Percentiles rank a stretch among this genome's conserved stretches.
phyloP scores from a whole-genome alignment of 108 stramenopile genomes.

The Cyclotella cryptica region DNA sequence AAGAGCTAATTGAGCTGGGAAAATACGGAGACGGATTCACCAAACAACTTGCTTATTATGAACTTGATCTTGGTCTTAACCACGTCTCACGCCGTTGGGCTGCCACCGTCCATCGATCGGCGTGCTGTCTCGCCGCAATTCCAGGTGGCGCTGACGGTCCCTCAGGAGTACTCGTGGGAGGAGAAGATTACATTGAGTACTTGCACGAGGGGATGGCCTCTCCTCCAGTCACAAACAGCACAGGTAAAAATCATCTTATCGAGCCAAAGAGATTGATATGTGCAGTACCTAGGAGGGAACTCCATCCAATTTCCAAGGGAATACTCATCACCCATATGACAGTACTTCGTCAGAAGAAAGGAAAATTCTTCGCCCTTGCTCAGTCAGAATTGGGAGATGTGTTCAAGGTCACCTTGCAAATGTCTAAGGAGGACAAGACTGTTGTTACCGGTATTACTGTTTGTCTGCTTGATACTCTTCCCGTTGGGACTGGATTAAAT shows the following conservation, averaged over 20 bases:
- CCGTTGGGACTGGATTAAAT: constrained; percentile 85
- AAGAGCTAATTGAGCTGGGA: constrained; percentile 41
- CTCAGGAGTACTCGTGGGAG: constrained; percentile 94
- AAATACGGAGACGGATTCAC: constrained; percentile 51
- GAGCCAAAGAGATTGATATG: constrained; percentile 53
- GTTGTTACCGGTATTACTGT: constrained; percentile 67
- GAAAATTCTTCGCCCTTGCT: constrained; percentile 93
- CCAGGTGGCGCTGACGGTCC: constrained; percentile 96
- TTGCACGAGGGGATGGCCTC: constrained; percentile 82
- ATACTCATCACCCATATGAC: constrained; percentile 84
- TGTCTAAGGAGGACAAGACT: constrained; percentile 67
- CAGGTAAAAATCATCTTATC: not conserved
- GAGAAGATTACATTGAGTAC: constrained; percentile 94
- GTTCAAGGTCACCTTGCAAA: constrained; percentile 88
- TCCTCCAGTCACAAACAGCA: constrained; percentile 7
- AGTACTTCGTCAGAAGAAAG: constrained; percentile 90
- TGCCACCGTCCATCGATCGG: constrained; percentile 68
- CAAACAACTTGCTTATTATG: constrained; percentile 91
- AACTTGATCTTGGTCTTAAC: constrained; percentile 98
- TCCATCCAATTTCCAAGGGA: constrained; percentile 78
- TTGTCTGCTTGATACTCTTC: constrained; percentile 91
- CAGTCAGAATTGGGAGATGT: constrained; percentile 98
- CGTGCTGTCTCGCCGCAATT: constrained; percentile 89
- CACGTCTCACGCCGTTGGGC: constrained; percentile 96
- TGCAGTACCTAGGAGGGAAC: constrained; percentile 83